Percentiles rank a stretch among this genome's conserved stretches.
Evolutionary conservation across 352 stramenopile genomes (phyloP).

Genomic region (Thraustotheca clavata): DNA sequence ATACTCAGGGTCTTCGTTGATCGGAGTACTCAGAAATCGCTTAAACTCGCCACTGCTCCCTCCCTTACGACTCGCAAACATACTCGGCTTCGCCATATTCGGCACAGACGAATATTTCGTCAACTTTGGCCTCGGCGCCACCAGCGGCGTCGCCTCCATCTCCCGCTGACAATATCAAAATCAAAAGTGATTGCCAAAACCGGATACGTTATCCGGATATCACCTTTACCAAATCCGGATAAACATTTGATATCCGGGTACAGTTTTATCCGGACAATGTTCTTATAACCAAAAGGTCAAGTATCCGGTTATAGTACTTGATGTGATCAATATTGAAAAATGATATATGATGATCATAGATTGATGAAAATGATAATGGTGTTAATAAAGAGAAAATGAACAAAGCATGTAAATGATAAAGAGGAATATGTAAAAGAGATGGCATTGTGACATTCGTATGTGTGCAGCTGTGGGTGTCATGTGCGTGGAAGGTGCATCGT

Average conservation of each 20-base stretch:
- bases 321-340: too few relatives aligned
- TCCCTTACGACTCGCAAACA: background rate
- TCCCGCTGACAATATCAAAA: too few relatives aligned
- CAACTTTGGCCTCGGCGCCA: background rate
- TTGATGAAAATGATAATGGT: too few relatives aligned
- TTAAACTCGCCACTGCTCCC: background rate
- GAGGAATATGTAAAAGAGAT: background rate
- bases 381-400: too few relatives aligned
- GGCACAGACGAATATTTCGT: constrained; percentile 16
- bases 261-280: too few relatives aligned
- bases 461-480: background rate
- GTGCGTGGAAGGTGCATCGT: background rate
- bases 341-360: too few relatives aligned
- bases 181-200: too few relatives aligned
- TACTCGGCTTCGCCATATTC: constrained; percentile 9
- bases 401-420: background rate
- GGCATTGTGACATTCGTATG: background rate
- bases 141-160: constrained; percentile 4
- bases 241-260: too few relatives aligned
- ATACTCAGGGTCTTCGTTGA: constrained; percentile 16
- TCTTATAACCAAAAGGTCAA: too few relatives aligned
- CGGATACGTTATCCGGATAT: too few relatives aligned
- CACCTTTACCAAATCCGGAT: too few relatives aligned
- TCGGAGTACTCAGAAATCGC: constrained; percentile 12
- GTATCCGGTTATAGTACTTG: too few relatives aligned